Percentiles rank a stretch among this genome's conserved stretches.
Evolutionary conservation across 2,329 filamentous ascomycete species (phyloP).

Genomic region (Neospermospora avenae): DNA sequence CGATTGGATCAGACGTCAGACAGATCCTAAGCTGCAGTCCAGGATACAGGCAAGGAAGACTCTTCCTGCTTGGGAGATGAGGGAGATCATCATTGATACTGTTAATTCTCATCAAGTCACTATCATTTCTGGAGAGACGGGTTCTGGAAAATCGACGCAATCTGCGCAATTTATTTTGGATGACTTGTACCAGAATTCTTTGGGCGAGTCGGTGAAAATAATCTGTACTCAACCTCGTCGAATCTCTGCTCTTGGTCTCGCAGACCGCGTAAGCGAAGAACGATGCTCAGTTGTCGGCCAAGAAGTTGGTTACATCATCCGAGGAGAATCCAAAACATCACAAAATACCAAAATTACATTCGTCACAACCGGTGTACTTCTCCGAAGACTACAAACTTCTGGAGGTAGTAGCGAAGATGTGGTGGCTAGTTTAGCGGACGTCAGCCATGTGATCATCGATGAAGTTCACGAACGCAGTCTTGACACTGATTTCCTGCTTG

Average conservation of each 20-base stretch:
- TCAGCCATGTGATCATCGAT: constrained; percentile 93
- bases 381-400: constrained; percentile 86
- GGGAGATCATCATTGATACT: constrained; percentile 70
- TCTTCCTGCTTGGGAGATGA: constrained; percentile 84
- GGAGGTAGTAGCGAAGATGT: constrained; percentile 78
- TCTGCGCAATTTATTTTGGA: constrained; percentile 95
- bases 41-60: constrained; percentile 72
- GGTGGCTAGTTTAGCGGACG: constrained; percentile 75
- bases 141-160: constrained; percentile 95
- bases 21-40: constrained; percentile 60
- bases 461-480: constrained; percentile 95
- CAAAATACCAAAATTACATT: constrained; percentile 84
- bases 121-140: constrained; percentile 95
- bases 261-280: constrained; percentile 92
- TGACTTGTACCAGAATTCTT: constrained; percentile 72
- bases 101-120: constrained; percentile 81
- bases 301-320: constrained; percentile 88
- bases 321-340: constrained; percentile 79
- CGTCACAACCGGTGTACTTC: constrained; percentile 89
- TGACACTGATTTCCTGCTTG: constrained; percentile 91
- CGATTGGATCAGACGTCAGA: constrained; percentile 68
- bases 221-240: constrained; percentile 93
- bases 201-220: constrained; percentile 80
- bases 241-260: constrained; percentile 90
- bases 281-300: constrained; percentile 77